Percentiles rank a stretch among this genome's conserved stretches.
These are phyloP conservation scores for Calonectria henricotiae DNA, from an alignment of 2,329 filamentous ascomycete species.

Conservation along the genomic window DNA sequence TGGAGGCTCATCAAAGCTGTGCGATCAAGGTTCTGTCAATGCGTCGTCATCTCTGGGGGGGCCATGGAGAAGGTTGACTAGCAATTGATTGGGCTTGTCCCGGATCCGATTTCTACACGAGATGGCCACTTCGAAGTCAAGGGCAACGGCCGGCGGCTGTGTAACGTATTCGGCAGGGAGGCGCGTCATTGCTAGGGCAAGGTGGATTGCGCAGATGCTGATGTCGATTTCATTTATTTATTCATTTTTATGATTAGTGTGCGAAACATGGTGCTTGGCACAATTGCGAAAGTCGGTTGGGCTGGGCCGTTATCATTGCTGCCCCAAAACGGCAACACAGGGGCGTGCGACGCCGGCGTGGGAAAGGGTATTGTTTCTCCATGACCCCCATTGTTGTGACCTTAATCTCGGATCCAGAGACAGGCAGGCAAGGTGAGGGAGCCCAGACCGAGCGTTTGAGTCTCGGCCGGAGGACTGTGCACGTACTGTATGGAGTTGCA, in stretches of 20 bases:
- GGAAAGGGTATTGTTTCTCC: conserved; percentile 40
- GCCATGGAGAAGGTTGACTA: not conserved
- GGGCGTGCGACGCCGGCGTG: conserved; percentile 40
- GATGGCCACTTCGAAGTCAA: conserved; percentile 19
- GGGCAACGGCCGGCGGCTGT: conserved; percentile 44
- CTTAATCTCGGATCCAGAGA: conserved; percentile 52
- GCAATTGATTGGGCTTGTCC: conserved; percentile 9
- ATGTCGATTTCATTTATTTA: conserved; percentile 30
- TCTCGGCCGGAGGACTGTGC: conserved; percentile 38
- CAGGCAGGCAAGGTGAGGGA: conserved; percentile 48
- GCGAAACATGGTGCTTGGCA: conserved; percentile 52
- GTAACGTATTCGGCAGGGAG: conserved; percentile 49
- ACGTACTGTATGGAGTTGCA: conserved; percentile 46
- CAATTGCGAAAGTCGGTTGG: conserved; percentile 49
- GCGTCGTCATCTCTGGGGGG: conserved; percentile 2
- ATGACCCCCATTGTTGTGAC: conserved; percentile 49
- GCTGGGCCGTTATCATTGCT: conserved; percentile 50
- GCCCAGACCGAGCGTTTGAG: conserved; percentile 51
- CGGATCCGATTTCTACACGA: conserved; percentile 6
- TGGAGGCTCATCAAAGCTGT: conserved; percentile 11
- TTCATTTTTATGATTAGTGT: conserved; percentile 49
- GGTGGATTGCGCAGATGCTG: conserved; percentile 34
- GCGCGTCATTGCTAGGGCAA: conserved; percentile 43
- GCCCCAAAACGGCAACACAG: conserved; percentile 42
- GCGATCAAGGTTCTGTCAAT: conserved; percentile 20